A percentile compares a stretch with the other conserved stretches of the same genome.
Evolutionary conservation across 2,329 filamentous ascomycete species (phyloP).

Genomic region (Nemania diffusa): DNA sequence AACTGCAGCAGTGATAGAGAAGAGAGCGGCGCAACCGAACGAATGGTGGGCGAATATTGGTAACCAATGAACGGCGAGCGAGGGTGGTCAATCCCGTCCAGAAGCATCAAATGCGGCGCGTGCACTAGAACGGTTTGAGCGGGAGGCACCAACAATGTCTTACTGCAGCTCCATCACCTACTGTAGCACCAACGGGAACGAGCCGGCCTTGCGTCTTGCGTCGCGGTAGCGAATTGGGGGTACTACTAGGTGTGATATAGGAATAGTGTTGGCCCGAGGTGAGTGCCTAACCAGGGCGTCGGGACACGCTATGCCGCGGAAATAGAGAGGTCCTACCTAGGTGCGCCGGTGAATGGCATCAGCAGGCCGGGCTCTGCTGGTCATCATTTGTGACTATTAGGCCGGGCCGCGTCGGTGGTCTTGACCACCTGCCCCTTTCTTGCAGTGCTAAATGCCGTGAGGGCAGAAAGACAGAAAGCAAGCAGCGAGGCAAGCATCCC

Average conservation of each 20-base stretch:
- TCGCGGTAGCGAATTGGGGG: slow-evolving; percentile 5
- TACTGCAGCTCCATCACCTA: slow-evolving; percentile 19
- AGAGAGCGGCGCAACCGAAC: slow-evolving; percentile 26
- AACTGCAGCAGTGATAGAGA: slow-evolving; percentile 11
- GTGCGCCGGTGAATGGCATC: not conserved
- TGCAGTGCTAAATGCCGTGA: not conserved
- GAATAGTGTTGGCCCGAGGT: slow-evolving; percentile 18
- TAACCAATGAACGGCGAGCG: slow-evolving; percentile 26
- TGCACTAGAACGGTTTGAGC: slow-evolving; percentile 29
- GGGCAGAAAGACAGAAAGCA: not conserved
- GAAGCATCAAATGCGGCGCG: slow-evolving; percentile 26
- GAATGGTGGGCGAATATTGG: slow-evolving; percentile 23
- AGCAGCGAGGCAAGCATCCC: slow-evolving; percentile 20
- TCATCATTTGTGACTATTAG: not conserved
- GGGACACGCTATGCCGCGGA: slow-evolving; percentile 22
- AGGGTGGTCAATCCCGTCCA: slow-evolving; percentile 20
- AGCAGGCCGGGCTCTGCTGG: not conserved
- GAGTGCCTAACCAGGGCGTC: slow-evolving; percentile 20
- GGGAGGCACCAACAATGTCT: slow-evolving; percentile 32
- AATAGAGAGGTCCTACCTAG: slow-evolving; percentile 2
- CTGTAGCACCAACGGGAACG: slow-evolving; percentile 21
- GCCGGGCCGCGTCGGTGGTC: slow-evolving; percentile 9
- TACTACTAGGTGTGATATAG: slow-evolving; percentile 9
- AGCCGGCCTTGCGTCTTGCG: slow-evolving; percentile 15
- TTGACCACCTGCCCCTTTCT: not conserved